Base-by-base conservation (phyloP, 1,284 basidiomycete genomes). In the Phylloboletellus chloephorus region DNA sequence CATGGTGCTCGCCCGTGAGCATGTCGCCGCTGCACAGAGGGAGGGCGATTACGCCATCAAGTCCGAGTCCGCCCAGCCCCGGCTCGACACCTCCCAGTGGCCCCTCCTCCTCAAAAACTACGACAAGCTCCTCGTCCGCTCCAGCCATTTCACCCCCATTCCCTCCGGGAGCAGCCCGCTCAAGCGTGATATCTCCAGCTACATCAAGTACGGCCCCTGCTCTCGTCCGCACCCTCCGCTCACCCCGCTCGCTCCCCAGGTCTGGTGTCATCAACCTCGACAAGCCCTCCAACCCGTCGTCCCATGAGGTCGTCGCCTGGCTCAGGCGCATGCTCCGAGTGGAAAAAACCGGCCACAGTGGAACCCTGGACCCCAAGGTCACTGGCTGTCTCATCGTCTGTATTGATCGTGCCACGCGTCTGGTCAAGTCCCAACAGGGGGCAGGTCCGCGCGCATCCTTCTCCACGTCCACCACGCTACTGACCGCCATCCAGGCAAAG, bases 291-390 rank as follows among this genome's bases (percentile, higher is more conserved):
- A 99, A 98, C 70, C 96, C 96, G 7, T 98, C 96, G 4, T 98
- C 95, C n/a, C 96, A 99, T 70, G 96, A 99, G 74, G 96, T 99
- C 43, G 96, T 99, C 51, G 96, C 96, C 12, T 99, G 96, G 96
- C 71, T 99, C 51, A 79, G 95, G 55, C 81, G 96, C 20, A 99
- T 99, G 53, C 68, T 99, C 39, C 83, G 95, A 20, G 89, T 89
- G 24, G 95, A 98, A 67, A 98, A 99, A 72, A 99, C 96, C 0
- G 96, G 95, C 38, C 94, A 97, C 69, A 94, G 91, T 51, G 93
- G 94, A 52, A 98, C 95, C 32, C 79, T 98, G 41, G 96, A 99
- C 67, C 96, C 96, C 39, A 98, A 98, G 68, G 96, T 99, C 50
- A 99, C 96, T 39, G 96, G 96, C 15, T 98, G 96, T 66, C 67